Evolutionary conservation across 768 basidiomycete genomes (phyloP), one percentile per base, ranked within the genome.

Genomic region (Cystobasidium ongulense): DNA sequence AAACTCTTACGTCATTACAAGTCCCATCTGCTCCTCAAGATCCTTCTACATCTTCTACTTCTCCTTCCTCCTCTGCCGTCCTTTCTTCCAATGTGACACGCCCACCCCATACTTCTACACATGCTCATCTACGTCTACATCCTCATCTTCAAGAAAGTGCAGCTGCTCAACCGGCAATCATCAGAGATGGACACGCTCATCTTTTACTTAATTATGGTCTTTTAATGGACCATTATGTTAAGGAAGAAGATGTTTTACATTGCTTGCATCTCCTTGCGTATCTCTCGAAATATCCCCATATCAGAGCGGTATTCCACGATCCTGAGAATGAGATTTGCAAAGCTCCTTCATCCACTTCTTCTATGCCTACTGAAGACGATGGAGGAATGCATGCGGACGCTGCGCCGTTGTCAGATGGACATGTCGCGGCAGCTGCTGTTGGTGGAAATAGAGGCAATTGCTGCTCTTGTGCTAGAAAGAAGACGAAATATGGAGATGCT

Each of bases 221-320:
- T 7, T 35, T 46, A 39, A 78, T 75, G 33, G 80, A 81, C 10
- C 70, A 76, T 31, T 79, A 78, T 0, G 96, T 94, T 81, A 86
- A 91, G 31, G 93, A 98, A 80, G 95, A 99, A 78, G 94, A 96
- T 75, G 91, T 98, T 0, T 83, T 98, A 1, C 86, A 94, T 10
- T 87, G 89, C 23, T 82, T 99, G 15, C 95, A 99, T 80, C 87
- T 98, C 1, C 85, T 99, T 0, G 96, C 96, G 1, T 98, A 99
- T 80, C 85, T 98, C 21, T 92, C 90, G 82, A 98, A 99, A 81
- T 98, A 99, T 80, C 93, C 96, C 0, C 95, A 98, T 80, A 95
- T 98, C 1, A 85, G 96, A 11, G 89, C 93, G 78, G 91, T 93
- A 5, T 98, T 99, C 80, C 96, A 98, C 80, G 91, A 92, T 80